Evolutionary conservation across 2,329 filamentous ascomycete genomes (phyloP), one percentile per base, ranked within the genome.

Genomic region (Pyricularia pennisetigena): DNA sequence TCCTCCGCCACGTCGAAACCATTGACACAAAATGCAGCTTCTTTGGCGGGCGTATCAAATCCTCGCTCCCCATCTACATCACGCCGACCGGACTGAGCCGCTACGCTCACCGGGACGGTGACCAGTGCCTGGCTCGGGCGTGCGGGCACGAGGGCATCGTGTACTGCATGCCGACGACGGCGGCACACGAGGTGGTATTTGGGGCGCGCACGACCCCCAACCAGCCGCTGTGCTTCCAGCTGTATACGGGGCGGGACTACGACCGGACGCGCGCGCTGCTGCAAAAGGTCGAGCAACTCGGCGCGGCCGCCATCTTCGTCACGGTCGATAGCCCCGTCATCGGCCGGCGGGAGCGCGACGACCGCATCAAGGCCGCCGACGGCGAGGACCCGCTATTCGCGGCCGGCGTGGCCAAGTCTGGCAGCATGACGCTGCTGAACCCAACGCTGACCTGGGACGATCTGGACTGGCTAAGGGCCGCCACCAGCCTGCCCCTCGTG

Each of bases 391-490:
- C 82, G 82, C 69, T 82, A 81, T 72, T 69, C 74, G 68, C 75
- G 82, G 73, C 82, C 82, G 4, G 78, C 80, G 63, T 82, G 69
- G 75, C 82, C 67, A 68, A 83, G 71, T 74, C 80, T 1, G 66
- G 59, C 68, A 78, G 85, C 81, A 78, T 81, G 32, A 71, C 77
- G 66, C 79, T 81, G 75, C 77, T 85, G 73, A 82, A 84, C 74
- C 68, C 81, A 23, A 77, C 79, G 62, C 76, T 83, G 49, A 81
- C 71, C 6, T 88, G 86, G 86, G 81, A 83, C 68, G 88, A 87
- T 74, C 81, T 87, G 10, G 78, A 79, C 5, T 88, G 86, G 84
- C 73, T 87, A 24, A 84, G 85, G 81, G 84, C 81, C 73, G 75
- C 79, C 16, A 81, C 77, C 1, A 82, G 80, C 1, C 81, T 85